Evolutionary conservation across 148 eudicot genomes (phyloP).

Genomic region (Vaccinium corymbosum): DNA sequence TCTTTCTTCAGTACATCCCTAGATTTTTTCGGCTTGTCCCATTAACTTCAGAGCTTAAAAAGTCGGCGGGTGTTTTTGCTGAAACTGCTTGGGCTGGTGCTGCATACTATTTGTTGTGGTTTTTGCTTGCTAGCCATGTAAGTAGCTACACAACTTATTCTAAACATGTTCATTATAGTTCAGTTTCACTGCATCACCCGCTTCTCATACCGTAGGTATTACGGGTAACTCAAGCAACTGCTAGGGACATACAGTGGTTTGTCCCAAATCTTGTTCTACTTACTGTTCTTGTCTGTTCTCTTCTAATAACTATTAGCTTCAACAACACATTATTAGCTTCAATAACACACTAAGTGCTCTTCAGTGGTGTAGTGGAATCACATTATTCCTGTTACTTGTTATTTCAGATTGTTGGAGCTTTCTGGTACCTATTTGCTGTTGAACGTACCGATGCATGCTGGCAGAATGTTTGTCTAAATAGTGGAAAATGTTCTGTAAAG

Average conservation of each 20-base stretch:
- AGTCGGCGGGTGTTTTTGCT: constrained; percentile 59
- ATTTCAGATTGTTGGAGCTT: constrained; percentile 56
- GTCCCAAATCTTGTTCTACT: background rate
- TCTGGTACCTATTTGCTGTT: constrained; percentile 64
- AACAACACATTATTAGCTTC: background rate
- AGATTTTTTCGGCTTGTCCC: constrained; percentile 54
- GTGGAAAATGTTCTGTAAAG: constrained; percentile 23
- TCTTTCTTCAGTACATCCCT: constrained; percentile 57
- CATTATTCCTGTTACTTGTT: background rate
- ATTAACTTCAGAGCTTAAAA: constrained; percentile 57
- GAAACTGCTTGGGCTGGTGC: constrained; percentile 87
- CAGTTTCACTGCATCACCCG: background rate
- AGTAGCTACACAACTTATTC: constrained; percentile 17
- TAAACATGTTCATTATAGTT: background rate
- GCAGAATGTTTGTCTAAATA: constrained; percentile 37
- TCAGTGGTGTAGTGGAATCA: background rate
- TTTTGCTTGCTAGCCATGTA: constrained; percentile 74
- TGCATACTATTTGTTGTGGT: constrained; percentile 65
- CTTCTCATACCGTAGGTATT: background rate
- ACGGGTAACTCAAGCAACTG: background rate
- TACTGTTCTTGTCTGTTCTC: background rate
- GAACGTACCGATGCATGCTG: constrained; percentile 58
- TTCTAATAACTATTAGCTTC: background rate
- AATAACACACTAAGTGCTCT: background rate
- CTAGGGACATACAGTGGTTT: background rate